Conservation (phyloP, 164 flowering plant species). For the Annona cherimola region DNA sequence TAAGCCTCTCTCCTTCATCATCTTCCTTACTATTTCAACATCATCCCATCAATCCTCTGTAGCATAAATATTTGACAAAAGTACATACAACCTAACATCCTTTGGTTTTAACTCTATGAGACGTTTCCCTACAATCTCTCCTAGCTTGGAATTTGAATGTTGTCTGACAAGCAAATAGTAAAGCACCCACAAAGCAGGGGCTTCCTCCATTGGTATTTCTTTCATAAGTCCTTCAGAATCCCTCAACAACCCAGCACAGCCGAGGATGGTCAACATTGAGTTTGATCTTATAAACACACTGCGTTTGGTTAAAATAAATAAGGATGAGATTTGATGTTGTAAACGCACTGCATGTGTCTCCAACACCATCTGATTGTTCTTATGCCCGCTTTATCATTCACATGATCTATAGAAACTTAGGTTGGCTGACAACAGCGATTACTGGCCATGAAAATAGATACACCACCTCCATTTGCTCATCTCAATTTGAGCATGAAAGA, state of each 20-base stretch:
- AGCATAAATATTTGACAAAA: conserved; percentile 61
- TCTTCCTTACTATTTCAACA: conserved; percentile 51
- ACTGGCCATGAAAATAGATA: too few relatives aligned
- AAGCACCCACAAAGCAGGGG: conserved; percentile 48
- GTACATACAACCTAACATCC: conserved; percentile 48
- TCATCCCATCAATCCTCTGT: conserved; percentile 52
- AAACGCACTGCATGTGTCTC: too few relatives aligned
- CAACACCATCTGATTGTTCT: too few relatives aligned
- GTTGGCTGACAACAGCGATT: too few relatives aligned
- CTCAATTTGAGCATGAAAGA: too few relatives aligned
- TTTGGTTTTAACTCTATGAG: conserved; percentile 38
- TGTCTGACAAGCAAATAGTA: conserved; percentile 41
- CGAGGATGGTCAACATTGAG: conserved; percentile 62
- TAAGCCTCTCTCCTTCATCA: conserved; percentile 36
- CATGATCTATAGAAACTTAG: too few relatives aligned
- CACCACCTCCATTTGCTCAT: too few relatives aligned
- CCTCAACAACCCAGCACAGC: conserved; percentile 43
- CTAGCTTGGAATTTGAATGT: conserved; percentile 39
- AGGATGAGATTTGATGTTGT: too few relatives aligned
- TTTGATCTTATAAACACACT: conserved; percentile 40
- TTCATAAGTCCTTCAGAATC: conserved; percentile 41
- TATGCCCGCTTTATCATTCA: too few relatives aligned
- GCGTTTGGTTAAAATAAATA: conserved; percentile 42
- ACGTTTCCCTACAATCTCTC: conserved; percentile 39
- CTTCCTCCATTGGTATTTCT: conserved; percentile 36